Base-by-base conservation (phyloP, 371 early-diverging fungal species). In the Apophysomyces variabilis region DNA sequence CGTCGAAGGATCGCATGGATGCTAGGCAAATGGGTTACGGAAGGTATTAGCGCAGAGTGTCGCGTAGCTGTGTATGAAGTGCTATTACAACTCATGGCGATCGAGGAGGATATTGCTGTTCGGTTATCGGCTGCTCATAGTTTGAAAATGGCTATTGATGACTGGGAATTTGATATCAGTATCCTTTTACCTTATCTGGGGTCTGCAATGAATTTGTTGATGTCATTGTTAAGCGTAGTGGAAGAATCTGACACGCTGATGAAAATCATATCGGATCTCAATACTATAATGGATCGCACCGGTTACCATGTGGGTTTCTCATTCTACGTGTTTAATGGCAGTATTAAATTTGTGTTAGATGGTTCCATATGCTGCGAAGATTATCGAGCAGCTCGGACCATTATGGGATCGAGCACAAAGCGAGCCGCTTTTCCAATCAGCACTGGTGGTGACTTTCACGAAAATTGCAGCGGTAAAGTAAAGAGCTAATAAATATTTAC, bases 161-260 rank as follows among this genome's bases (percentile, higher is more conserved):
- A 96, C 65, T 93, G 93, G 93, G 94, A 93, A 63, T 96, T 96
- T 77, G 93, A 93, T 43, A 79, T 89, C 4, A 73, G 76, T 0
- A 77, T 82, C 26, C 92, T 96, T 57, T 62, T 82, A 26, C 93
- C 93, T 3, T 95, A 86, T 72, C 68, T 93, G 41, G 90, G 87
- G 35, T 72, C 74, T 5, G 78, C 88, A 32, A 81, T 96, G 61
- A 75, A 83, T 37, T 62, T 80, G 13, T 64, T 93, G 12, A 74
- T 88, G 5, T 67, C 62, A 1, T 58, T 95, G 43, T 69, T 96
- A 44, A 76, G 79, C 11, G 83, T 89, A n/a, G 87, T 89, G 0
- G 89, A 88, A 45, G 93, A 93, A 60, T 83, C 90, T 4, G 96
- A 95, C 32, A 90, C 87, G 37, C 82, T 89, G 37, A 90, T 93